Percentiles rank a stretch among this genome's conserved stretches.
Evolutionary conservation across 176 grass and related monocot species (phyloP).

Genomic region (Oryza coarctata): DNA sequence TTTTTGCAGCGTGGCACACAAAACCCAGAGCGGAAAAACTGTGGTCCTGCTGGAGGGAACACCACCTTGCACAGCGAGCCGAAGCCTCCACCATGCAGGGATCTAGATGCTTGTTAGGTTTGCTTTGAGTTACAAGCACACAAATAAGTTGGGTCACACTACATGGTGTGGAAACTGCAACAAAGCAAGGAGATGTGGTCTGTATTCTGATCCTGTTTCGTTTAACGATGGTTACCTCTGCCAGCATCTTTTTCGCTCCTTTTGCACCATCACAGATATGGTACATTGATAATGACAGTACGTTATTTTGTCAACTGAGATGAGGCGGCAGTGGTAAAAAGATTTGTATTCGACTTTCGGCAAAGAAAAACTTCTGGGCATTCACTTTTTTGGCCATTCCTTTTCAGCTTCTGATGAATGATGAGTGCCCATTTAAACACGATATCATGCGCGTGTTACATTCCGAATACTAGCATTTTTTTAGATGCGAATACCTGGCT

Average conservation of each 20-base stretch:
- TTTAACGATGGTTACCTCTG: background rate
- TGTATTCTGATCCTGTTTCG: constrained; percentile 31
- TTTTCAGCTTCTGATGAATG: background rate
- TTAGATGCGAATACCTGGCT: too few relatives aligned
- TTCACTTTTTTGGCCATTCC: background rate
- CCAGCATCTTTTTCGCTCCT: background rate
- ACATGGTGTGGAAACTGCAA: constrained; percentile 35
- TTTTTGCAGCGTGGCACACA: constrained; percentile 77
- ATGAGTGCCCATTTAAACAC: background rate
- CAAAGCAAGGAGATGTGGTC: constrained; percentile 12
- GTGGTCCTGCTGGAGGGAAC: constrained; percentile 81
- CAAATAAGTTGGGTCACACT: constrained; percentile 39
- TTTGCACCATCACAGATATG: constrained; percentile 25
- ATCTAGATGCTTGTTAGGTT: constrained; percentile 86
- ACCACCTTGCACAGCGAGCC: constrained; percentile 71
- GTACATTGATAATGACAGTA: constrained; percentile 31
- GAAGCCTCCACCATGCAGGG: constrained; percentile 80
- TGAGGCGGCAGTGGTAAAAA: constrained; percentile 13
- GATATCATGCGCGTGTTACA: background rate
- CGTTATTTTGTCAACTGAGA: background rate
- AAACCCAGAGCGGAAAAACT: constrained; percentile 66
- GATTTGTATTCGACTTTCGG: background rate
- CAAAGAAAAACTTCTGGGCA: constrained; percentile 5
- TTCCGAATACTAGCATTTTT: background rate
- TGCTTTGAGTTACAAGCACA: constrained; percentile 33